A percentile compares a stretch with the other conserved stretches of the same genome.
Conservation (phyloP, 805 yeast genomes). For the Zygotorulaspora sp. region DNA sequence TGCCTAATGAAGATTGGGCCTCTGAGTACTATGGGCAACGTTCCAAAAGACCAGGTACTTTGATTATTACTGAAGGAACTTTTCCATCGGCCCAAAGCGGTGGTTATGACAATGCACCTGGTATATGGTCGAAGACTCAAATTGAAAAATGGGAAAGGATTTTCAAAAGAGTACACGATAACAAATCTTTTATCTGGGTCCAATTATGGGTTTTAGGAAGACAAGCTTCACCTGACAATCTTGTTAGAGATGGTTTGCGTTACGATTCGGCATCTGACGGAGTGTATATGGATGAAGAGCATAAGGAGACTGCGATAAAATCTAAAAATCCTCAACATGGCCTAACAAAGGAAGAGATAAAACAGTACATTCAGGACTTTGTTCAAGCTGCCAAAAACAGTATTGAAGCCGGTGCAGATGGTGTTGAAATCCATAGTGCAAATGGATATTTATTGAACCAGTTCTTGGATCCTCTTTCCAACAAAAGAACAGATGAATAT, state of each 20-base stretch:
- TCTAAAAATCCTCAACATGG: constrained; percentile 34
- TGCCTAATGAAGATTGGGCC: constrained; percentile 43
- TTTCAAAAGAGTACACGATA: constrained; percentile 46
- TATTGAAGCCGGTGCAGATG: constrained; percentile 45
- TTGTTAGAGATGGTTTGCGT: constrained; percentile 37
- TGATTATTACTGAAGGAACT: constrained; percentile 59
- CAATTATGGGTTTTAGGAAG: constrained; percentile 52
- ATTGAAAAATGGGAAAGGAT: constrained; percentile 47
- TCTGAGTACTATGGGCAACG: constrained; percentile 54
- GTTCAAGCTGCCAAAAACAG: constrained; percentile 43
- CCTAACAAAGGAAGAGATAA: constrained; percentile 36
- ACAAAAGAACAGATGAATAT: constrained; percentile 48
- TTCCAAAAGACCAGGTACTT: constrained; percentile 51
- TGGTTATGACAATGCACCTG: constrained; percentile 44
- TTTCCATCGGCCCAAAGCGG: constrained; percentile 43
- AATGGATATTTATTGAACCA: constrained; percentile 60
- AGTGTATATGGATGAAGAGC: constrained; percentile 35
- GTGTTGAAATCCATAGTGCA: constrained; percentile 64
- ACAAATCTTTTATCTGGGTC: constrained; percentile 42
- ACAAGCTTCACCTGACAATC: constrained; percentile 39
- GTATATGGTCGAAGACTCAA: constrained; percentile 47
- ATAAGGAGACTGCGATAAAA: constrained; percentile 35
- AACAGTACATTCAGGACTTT: constrained; percentile 40
- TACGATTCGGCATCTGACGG: constrained; percentile 41
- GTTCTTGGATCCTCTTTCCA: constrained; percentile 47